Percentiles rank a stretch among this genome's conserved stretches.
Conservation (phyloP, 768 basidiomycete species). For the Russula sp. region DNA sequence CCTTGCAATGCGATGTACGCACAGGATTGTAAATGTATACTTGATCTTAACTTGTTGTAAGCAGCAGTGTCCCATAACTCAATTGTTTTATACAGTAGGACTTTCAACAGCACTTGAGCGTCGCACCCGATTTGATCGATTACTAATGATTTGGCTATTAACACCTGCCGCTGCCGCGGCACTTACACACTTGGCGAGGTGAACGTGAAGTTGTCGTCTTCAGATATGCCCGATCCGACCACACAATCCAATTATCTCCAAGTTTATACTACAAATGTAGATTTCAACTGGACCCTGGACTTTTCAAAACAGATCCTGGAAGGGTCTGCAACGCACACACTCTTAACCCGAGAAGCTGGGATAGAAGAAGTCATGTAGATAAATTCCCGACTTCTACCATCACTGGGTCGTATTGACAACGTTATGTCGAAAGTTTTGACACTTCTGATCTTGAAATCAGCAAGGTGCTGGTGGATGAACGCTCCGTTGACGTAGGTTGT, state of each 20-base stretch:
- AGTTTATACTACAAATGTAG: conserved; percentile 62
- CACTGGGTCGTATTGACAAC: neutral
- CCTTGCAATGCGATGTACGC: neutral
- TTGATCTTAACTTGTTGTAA: neutral
- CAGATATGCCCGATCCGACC: conserved; percentile 51
- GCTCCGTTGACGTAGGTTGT: conserved; percentile 45
- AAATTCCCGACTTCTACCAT: neutral
- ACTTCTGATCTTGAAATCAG: conserved; percentile 64
- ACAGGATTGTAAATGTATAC: neutral
- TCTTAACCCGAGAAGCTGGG: conserved; percentile 52
- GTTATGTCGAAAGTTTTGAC: conserved; percentile 55
- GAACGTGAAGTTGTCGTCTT: neutral
- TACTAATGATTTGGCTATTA: neutral
- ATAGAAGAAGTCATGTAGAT: conserved; percentile 59
- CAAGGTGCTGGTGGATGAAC: conserved; percentile 52
- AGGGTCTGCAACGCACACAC: conserved; percentile 63
- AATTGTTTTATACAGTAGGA: neutral
- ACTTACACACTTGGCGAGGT: no score
- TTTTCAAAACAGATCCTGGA: conserved; percentile 57
- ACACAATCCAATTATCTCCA: conserved; percentile 78
- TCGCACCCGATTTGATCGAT: neutral
- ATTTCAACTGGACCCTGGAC: conserved; percentile 77
- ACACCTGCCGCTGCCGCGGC: no score
- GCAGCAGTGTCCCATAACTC: no score
- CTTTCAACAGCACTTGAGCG: no score